These are phyloP conservation scores for Skeletonema menzelii DNA, from an alignment of 108 stramenopile species.

Conservation along the genomic window DNA sequence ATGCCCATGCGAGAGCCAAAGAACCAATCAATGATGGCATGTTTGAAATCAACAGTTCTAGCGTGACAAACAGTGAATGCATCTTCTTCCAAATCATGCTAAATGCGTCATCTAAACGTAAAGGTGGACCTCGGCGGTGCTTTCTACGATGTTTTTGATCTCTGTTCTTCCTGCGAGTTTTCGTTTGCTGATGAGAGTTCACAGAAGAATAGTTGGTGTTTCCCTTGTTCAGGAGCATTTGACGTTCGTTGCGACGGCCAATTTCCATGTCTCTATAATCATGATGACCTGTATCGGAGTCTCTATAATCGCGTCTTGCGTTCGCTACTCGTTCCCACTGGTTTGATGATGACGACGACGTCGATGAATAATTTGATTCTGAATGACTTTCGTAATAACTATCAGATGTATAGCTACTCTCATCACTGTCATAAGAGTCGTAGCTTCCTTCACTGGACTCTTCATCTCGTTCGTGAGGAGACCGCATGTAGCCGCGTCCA, in stretches of 20 bases:
- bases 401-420: slow-evolving; percentile 15
- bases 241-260: slow-evolving; percentile 7
- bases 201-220: background rate
- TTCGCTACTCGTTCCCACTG: slow-evolving; percentile 11
- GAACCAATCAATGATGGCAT: slow-evolving; percentile 76
- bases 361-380: background rate
- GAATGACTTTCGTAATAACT: slow-evolving; percentile 10
- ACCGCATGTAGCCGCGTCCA: background rate
- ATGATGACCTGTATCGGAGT: background rate
- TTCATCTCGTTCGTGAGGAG: background rate
- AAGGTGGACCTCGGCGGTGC: slow-evolving; percentile 9
- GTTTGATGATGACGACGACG: slow-evolving; percentile 10
- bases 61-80: slow-evolving; percentile 1
- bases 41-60: slow-evolving; percentile 72
- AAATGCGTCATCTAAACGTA: slow-evolving; percentile 38
- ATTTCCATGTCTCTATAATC: background rate
- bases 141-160: background rate
- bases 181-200: background rate
- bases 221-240: slow-evolving; percentile 5
- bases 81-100: slow-evolving; percentile 30
- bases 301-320: slow-evolving; percentile 3
- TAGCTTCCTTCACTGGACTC: slow-evolving; percentile 21
- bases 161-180: background rate
- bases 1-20: slow-evolving; percentile 66
- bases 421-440: slow-evolving; percentile 8